Conservation (phyloP, 1,139 yeast genomes). For the Hansenula lynferdii region DNA sequence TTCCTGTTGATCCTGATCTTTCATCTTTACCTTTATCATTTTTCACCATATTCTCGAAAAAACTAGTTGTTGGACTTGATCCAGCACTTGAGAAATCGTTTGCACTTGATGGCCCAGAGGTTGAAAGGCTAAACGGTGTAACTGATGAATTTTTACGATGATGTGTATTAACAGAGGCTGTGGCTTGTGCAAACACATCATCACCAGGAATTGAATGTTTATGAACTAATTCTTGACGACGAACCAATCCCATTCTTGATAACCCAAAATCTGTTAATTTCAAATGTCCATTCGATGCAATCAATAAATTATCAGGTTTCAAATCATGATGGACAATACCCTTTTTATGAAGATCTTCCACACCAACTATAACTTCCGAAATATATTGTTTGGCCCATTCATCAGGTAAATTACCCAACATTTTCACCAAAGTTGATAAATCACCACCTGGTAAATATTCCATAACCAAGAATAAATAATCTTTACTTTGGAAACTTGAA, state of each 20-base stretch:
- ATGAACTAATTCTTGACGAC: slow-evolving; percentile 50
- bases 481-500: slow-evolving; percentile 85
- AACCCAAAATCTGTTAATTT: slow-evolving; percentile 95
- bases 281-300: slow-evolving; percentile 82
- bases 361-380: slow-evolving; percentile 89
- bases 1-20: slow-evolving; percentile 30
- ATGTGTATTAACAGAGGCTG: slow-evolving; percentile 3
- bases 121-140: slow-evolving; percentile 12
- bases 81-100: slow-evolving; percentile 10
- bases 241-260: slow-evolving; percentile 82
- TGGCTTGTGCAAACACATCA: slow-evolving; percentile 17
- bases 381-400: slow-evolving; percentile 86
- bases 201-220: slow-evolving; percentile 11
- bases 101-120: slow-evolving; percentile 12
- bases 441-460: slow-evolving; percentile 97
- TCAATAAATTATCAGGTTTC: slow-evolving; percentile 90
- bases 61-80: slow-evolving; percentile 20
- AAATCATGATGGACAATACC: slow-evolving; percentile 94
- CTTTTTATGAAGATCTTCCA: slow-evolving; percentile 78
- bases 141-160: slow-evolving; percentile 18
- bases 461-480: slow-evolving; percentile 89
- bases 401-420: slow-evolving; percentile 75
- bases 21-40: slow-evolving; percentile 11
- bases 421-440: slow-evolving; percentile 79
- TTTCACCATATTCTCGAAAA: slow-evolving; percentile 21